Percentiles rank a stretch among this genome's conserved stretches.
Evolutionary conservation across 2,329 filamentous ascomycete genomes (phyloP).

Genomic region (Colletotrichum orbiculare): DNA sequence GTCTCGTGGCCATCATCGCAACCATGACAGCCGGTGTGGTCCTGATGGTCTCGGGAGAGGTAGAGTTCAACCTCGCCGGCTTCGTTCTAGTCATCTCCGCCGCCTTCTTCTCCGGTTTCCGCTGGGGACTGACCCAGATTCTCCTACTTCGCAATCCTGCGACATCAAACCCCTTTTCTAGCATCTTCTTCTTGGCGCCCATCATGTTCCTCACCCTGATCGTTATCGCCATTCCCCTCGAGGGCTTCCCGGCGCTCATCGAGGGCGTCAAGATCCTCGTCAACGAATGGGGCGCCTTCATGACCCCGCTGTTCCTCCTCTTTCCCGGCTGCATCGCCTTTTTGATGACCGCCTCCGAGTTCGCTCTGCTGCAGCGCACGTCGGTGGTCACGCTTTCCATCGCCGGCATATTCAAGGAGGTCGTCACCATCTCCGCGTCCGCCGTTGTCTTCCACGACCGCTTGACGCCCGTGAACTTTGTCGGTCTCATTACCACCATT

Average conservation of each 20-base stretch:
- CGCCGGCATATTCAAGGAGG: slow-evolving; percentile 98
- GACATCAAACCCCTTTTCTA: slow-evolving; percentile 95
- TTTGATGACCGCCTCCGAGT: slow-evolving; percentile 96
- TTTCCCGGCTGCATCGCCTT: slow-evolving; percentile 95
- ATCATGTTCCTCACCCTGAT: slow-evolving; percentile 92
- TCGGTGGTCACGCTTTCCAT: slow-evolving; percentile 96
- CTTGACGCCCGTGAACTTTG: slow-evolving; percentile 87
- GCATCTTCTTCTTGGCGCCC: slow-evolving; percentile 96
- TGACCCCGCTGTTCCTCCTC: slow-evolving; percentile 79
- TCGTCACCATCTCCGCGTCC: slow-evolving; percentile 92
- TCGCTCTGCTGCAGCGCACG: slow-evolving; percentile 92
- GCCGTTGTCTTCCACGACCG: slow-evolving; percentile 89
- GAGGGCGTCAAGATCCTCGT: slow-evolving; percentile 73
- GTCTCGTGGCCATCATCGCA: slow-evolving; percentile 85
- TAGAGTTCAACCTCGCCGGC: slow-evolving; percentile 86
- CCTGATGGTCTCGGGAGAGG: slow-evolving; percentile 98
- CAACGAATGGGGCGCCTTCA: slow-evolving; percentile 73
- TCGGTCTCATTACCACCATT: slow-evolving; percentile 89
- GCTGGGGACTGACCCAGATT: slow-evolving; percentile 98
- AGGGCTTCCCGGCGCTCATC: slow-evolving; percentile 77
- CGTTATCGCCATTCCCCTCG: slow-evolving; percentile 84
- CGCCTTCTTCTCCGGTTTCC: slow-evolving; percentile 94
- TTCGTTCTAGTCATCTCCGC: slow-evolving; percentile 94
- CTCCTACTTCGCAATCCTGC: slow-evolving; percentile 92
- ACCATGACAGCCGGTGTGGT: slow-evolving; percentile 94